Percentiles rank a stretch among this genome's conserved stretches.
Conservation (phyloP, 1,284 basidiomycete species). For the Psilocybe mexicana region DNA sequence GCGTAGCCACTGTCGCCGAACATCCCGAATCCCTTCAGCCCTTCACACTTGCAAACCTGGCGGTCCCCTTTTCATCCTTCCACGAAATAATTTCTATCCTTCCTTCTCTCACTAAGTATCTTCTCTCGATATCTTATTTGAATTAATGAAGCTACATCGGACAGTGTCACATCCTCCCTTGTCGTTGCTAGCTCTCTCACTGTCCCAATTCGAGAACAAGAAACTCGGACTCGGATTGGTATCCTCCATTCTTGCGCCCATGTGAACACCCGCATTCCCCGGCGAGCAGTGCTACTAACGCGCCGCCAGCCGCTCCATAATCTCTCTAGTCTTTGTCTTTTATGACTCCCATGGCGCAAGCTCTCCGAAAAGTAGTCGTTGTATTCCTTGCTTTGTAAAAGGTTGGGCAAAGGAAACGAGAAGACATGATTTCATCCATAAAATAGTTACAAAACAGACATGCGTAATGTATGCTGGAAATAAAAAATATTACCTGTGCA, state of each 20-base stretch:
- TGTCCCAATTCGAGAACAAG: background rate
- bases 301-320: background rate
- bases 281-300: background rate
- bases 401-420: background rate
- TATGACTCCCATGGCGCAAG: background rate
- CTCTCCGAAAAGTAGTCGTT: background rate
- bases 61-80: background rate
- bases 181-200: background rate
- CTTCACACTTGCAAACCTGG: background rate
- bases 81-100: background rate
- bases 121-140: background rate
- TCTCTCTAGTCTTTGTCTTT: background rate
- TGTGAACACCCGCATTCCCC: background rate
- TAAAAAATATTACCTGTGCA: background rate
- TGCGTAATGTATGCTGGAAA: slow-evolving; percentile 5
- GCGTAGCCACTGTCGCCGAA: background rate
- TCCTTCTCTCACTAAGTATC: background rate
- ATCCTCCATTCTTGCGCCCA: slow-evolving; percentile 3
- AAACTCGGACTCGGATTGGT: background rate
- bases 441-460: slow-evolving; percentile 1
- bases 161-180: background rate
- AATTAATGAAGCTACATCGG: background rate
- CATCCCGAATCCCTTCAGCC: background rate
- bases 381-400: background rate
- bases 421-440: slow-evolving; percentile 1